A percentile compares a stretch with the other conserved stretches of the same genome.
phyloP scores from a whole-genome alignment of 495 filamentous ascomycete species.

The Antarctomyces pellizariae region DNA sequence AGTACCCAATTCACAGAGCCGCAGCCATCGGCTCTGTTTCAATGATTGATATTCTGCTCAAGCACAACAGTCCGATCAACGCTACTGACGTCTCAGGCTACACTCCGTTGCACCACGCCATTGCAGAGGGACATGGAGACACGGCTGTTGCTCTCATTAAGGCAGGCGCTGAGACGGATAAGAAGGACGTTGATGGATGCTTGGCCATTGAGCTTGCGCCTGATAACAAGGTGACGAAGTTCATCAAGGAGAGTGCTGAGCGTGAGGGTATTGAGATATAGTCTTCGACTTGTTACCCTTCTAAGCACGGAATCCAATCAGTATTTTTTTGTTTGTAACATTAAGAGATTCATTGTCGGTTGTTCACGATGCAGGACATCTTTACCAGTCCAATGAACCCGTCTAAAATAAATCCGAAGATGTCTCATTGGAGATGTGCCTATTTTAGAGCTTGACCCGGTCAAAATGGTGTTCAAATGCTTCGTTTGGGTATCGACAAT shows the following conservation, averaged over 20 bases:
- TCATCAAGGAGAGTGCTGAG: conserved; percentile 59
- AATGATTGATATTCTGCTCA: conserved; percentile 59
- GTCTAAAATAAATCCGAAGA: too few relatives aligned
- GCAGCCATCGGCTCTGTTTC: conserved; percentile 75
- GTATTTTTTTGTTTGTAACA: too few relatives aligned
- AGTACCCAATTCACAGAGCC: conserved; percentile 74
- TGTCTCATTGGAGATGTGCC: too few relatives aligned
- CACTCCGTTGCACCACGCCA: conserved; percentile 80
- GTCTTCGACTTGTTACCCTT: too few relatives aligned
- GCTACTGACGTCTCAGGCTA: conserved; percentile 64
- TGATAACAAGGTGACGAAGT: conserved; percentile 54
- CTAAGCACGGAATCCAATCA: too few relatives aligned
- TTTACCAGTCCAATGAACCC: too few relatives aligned
- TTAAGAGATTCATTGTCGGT: too few relatives aligned
- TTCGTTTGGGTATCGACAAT: background rate
- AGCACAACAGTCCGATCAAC: conserved; percentile 62
- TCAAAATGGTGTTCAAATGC: too few relatives aligned
- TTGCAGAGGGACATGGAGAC: conserved; percentile 86
- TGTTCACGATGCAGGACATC: too few relatives aligned
- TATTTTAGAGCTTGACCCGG: background rate
- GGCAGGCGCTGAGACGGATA: conserved; percentile 63
- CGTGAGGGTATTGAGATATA: conserved; percentile 59
- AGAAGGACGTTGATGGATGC: conserved; percentile 46
- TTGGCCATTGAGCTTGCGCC: conserved; percentile 67
- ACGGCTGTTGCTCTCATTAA: conserved; percentile 62